Conservation (phyloP, 306 rosid species). For the Delonix regia region DNA sequence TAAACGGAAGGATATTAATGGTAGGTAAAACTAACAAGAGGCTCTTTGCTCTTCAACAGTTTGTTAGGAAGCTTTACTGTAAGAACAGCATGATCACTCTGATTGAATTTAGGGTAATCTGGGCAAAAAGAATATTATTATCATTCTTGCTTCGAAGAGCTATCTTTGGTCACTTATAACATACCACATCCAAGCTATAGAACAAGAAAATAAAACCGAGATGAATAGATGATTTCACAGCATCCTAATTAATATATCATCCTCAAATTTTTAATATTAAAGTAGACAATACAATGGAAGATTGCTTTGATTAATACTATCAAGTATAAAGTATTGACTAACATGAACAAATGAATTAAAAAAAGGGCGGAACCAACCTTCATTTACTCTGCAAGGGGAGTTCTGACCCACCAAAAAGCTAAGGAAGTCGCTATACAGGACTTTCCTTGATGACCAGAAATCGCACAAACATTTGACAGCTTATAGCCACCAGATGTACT, state of each 20-base stretch:
- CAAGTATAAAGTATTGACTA: neutral
- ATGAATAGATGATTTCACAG: neutral
- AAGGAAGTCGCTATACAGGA: constrained; percentile 17
- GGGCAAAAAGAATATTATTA: neutral
- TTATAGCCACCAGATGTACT: constrained; percentile 34
- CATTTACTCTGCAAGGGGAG: neutral
- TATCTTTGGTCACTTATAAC: neutral
- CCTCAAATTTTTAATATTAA: neutral
- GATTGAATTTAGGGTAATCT: neutral
- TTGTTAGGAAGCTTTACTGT: too few species aligned
- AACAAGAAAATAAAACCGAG: neutral
- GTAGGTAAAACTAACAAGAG: neutral
- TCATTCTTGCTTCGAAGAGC: neutral
- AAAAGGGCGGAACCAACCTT: neutral
- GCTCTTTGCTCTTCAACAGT: too few species aligned
- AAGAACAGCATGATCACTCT: neutral
- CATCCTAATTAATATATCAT: neutral
- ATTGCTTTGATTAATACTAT: constrained; percentile 19
- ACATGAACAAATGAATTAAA: neutral
- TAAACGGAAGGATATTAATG: neutral
- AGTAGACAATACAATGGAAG: neutral
- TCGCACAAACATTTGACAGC: constrained; percentile 34
- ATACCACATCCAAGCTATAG: neutral
- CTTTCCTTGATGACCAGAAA: constrained; percentile 23
- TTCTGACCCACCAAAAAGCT: constrained; percentile 25